phyloP scores from a whole-genome alignment of 2,329 filamentous ascomycete genomes.

The Trichoderma gracile region DNA sequence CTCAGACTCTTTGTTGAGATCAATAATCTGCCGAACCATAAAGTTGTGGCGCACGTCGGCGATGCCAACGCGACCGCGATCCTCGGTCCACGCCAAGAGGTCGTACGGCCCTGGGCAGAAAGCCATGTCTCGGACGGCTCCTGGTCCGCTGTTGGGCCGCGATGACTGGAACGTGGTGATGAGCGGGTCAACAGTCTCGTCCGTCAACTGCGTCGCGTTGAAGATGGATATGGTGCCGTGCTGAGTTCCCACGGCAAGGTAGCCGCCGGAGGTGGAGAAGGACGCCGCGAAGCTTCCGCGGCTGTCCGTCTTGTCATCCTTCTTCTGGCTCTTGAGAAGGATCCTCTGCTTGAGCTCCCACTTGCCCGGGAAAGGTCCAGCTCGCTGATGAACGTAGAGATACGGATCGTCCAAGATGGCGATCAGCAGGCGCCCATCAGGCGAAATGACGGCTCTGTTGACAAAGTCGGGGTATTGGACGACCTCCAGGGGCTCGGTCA shows the following conservation, averaged over 20 bases:
- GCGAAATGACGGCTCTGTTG: slow-evolving; percentile 92
- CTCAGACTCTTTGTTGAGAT: slow-evolving; percentile 59
- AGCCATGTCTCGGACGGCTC: slow-evolving; percentile 85
- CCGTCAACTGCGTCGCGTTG: slow-evolving; percentile 53
- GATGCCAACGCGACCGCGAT: slow-evolving; percentile 73
- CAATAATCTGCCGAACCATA: slow-evolving; percentile 66
- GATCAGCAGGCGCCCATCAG: slow-evolving; percentile 76
- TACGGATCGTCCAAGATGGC: slow-evolving; percentile 86
- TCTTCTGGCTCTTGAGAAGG: slow-evolving; percentile 59
- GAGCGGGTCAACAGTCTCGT: slow-evolving; percentile 58
- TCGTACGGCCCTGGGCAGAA: slow-evolving; percentile 91
- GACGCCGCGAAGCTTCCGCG: slow-evolving; percentile 75
- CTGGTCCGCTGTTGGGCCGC: slow-evolving; percentile 66
- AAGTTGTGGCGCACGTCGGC: slow-evolving; percentile 71
- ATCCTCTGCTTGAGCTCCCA: slow-evolving; percentile 57
- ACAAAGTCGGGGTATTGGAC: slow-evolving; percentile 80
- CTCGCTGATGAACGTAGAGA: slow-evolving; percentile 76
- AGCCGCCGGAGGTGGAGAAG: slow-evolving; percentile 70
- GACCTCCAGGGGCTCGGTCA: slow-evolving; percentile 62
- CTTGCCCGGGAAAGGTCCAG: slow-evolving; percentile 36
- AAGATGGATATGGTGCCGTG: slow-evolving; percentile 78
- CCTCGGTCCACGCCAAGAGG: slow-evolving; percentile 90
- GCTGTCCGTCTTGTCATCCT: slow-evolving; percentile 55
- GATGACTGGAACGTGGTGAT: slow-evolving; percentile 78
- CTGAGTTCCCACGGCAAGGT: slow-evolving; percentile 76